Percentiles rank a stretch among this genome's conserved stretches.
Evolutionary conservation across 345 rosid genomes (phyloP).

Genomic region (Ricinus communis): DNA sequence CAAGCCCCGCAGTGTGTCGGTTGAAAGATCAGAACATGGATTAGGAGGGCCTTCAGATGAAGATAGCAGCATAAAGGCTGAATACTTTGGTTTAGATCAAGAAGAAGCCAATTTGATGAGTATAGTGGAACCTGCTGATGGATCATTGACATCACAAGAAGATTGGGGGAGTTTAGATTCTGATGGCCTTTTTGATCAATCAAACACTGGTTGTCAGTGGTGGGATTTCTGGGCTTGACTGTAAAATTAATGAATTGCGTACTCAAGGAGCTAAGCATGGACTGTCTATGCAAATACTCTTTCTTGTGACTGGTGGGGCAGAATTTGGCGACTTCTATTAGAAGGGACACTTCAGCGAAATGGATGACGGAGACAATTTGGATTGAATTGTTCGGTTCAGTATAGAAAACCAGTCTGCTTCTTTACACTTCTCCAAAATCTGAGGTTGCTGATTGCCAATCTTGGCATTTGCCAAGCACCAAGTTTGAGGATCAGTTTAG

Average conservation of each 20-base stretch:
- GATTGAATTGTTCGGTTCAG: too few relatives aligned
- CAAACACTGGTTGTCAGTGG: constrained; percentile 55
- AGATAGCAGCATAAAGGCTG: constrained; percentile 49
- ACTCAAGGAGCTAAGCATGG: too few relatives aligned
- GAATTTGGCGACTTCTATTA: too few relatives aligned
- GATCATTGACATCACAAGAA: constrained; percentile 65
- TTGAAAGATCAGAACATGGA: constrained; percentile 35
- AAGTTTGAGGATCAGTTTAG: too few relatives aligned
- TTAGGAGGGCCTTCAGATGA: constrained; percentile 41
- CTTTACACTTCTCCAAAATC: too few relatives aligned
- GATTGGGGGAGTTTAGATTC: constrained; percentile 69
- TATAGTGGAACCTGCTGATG: constrained; percentile 58
- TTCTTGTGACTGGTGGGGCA: too few relatives aligned
- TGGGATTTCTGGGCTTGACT: constrained; percentile 75
- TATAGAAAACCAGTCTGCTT: too few relatives aligned
- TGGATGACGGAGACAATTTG: too few relatives aligned
- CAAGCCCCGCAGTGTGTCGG: constrained; percentile 28
- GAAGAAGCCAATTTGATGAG: constrained; percentile 53
- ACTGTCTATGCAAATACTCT: constrained; percentile 15
- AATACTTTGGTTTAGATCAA: constrained; percentile 52
- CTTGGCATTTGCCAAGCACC: too few relatives aligned
- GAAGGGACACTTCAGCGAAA: too few relatives aligned
- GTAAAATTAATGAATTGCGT: not conserved
- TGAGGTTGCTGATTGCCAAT: too few relatives aligned
- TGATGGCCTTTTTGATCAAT: constrained; percentile 52